Evolutionary conservation across 345 rosid species (phyloP).

Genomic region (Cardamine occulta): DNA sequence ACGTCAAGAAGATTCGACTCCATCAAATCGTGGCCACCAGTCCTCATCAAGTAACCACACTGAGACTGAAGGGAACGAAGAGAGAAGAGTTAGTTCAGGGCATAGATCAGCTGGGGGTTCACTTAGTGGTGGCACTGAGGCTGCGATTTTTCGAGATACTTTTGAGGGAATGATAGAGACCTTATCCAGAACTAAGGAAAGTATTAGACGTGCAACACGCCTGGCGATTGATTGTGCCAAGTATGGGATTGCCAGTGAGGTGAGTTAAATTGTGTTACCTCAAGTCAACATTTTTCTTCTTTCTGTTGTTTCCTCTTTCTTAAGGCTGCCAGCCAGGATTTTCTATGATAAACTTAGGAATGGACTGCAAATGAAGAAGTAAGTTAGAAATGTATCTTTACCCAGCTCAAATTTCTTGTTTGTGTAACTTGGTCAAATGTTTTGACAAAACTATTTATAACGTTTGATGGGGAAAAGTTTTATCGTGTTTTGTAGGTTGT

Average conservation of each 20-base stretch:
- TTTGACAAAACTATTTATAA: constrained; percentile 18
- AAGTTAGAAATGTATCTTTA: constrained; percentile 13
- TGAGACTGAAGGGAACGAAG: constrained; percentile 69
- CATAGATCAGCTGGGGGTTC: constrained; percentile 65
- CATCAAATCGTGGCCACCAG: constrained; percentile 54
- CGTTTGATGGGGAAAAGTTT: constrained; percentile 1
- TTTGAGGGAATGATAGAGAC: constrained; percentile 99
- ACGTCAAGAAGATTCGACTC: constrained; percentile 50
- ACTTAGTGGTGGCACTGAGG: constrained; percentile 84
- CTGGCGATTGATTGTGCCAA: constrained; percentile 96
- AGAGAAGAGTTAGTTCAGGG: constrained; percentile 65
- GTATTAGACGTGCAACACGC: constrained; percentile 97
- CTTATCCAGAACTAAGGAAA: constrained; percentile 92
- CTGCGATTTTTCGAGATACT: constrained; percentile 93
- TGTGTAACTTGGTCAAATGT: constrained; percentile 10
- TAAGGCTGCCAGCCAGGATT: constrained; percentile 18
- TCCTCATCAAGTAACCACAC: constrained; percentile 43
- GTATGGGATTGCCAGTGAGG: constrained; percentile 94
- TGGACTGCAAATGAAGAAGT: constrained; percentile 23
- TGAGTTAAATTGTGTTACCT: constrained; percentile 40
- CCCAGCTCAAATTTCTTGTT: not conserved
- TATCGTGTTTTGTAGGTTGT: constrained; percentile 63
- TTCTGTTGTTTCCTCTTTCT: constrained; percentile 6
- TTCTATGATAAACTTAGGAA: not conserved
- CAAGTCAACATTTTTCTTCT: not conserved